These are phyloP conservation scores for Exutisphaerella laricina DNA, from an alignment of 2,329 filamentous ascomycete genomes.

Conservation along the genomic window DNA sequence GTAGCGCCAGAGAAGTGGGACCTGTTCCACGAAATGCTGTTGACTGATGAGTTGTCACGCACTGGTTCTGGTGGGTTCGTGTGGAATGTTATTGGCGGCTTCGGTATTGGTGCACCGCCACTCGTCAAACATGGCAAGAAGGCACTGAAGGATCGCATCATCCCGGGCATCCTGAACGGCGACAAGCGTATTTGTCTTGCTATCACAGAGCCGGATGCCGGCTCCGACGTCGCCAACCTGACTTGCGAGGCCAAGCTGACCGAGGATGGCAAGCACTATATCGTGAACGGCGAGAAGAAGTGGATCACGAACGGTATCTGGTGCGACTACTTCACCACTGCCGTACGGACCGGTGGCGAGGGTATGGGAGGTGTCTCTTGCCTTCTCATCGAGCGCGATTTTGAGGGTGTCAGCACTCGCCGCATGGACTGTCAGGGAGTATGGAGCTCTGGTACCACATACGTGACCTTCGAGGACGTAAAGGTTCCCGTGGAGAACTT, in stretches of 20 bases:
- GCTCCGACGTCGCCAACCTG: slow-evolving; percentile 89
- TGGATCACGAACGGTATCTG: slow-evolving; percentile 54
- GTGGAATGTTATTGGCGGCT: slow-evolving; percentile 96
- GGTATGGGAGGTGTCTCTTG: slow-evolving; percentile 93
- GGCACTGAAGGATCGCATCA: slow-evolving; percentile 74
- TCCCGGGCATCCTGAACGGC: slow-evolving; percentile 80
- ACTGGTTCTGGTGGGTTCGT: slow-evolving; percentile 86
- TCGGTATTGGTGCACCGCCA: slow-evolving; percentile 88
- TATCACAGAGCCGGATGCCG: slow-evolving; percentile 92
- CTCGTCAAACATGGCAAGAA: slow-evolving; percentile 88
- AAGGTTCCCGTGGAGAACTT: slow-evolving; percentile 99
- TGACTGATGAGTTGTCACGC: slow-evolving; percentile 92
- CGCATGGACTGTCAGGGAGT: slow-evolving; percentile 99
- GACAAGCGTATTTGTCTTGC: slow-evolving; percentile 97
- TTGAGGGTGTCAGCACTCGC: slow-evolving; percentile 81
- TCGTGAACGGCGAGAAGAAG: slow-evolving; percentile 99
- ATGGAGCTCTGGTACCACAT: slow-evolving; percentile 91
- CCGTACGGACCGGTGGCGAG: slow-evolving; percentile 70
- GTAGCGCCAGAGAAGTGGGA: slow-evolving; percentile 91
- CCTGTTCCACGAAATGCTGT: slow-evolving; percentile 92
- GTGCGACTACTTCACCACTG: slow-evolving; percentile 96
- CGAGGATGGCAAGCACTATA: slow-evolving; percentile 97
- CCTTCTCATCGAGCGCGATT: slow-evolving; percentile 80
- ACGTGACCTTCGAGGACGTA: slow-evolving; percentile 97
- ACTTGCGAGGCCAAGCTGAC: slow-evolving; percentile 92